Evolutionary conservation across 129 eudicot genomes (phyloP), one percentile per base, ranked within the genome.

Genomic region (Pulicaria dysenterica): DNA sequence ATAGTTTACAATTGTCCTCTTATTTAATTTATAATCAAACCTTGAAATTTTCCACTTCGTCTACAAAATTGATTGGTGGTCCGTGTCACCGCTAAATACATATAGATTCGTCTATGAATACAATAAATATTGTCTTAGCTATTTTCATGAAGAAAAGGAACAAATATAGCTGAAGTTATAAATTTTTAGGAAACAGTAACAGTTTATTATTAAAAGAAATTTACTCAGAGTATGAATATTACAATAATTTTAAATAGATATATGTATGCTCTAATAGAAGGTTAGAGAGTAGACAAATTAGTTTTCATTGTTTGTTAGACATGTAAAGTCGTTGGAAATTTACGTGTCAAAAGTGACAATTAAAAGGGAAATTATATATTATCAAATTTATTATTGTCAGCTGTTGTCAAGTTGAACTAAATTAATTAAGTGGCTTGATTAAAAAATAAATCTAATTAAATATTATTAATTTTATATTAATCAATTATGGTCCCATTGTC

Each of bases 361-460:
- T 5, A 49, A 11, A 58, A 40, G 24, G 3, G 24, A 48, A 37
- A 13, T 47, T 15, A 60, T 60, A 40, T 48, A 6, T 14, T 13
- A 47, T 73, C 39, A 11, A 24, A 74, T n/a, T n/a, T n/a, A 45
- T 7, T 8, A 36, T 51, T 54, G 48, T 64, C 72, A 64, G 54
- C 31, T 54, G 40, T 74, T 64, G 64, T 65, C 79, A 60, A 59
- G 48, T 77, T 69, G 76, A 34, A 19, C 14, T 9, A 37, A 74
- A 17, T 53, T 24, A 24, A 24, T 24, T 24, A 24, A 24, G 1
- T 24, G 5, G 3, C 57, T 53, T 54, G 16, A 45, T 34, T 37
- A 45, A 41, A 63, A 51, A 19, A 19, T 17, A 12, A 40, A 24
- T 63, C 5, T 10, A 7, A 38, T 51, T 8, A 38, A 69, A 31